Conservation (phyloP, 805 yeast species). For the Kregervanrija fluxuum region DNA sequence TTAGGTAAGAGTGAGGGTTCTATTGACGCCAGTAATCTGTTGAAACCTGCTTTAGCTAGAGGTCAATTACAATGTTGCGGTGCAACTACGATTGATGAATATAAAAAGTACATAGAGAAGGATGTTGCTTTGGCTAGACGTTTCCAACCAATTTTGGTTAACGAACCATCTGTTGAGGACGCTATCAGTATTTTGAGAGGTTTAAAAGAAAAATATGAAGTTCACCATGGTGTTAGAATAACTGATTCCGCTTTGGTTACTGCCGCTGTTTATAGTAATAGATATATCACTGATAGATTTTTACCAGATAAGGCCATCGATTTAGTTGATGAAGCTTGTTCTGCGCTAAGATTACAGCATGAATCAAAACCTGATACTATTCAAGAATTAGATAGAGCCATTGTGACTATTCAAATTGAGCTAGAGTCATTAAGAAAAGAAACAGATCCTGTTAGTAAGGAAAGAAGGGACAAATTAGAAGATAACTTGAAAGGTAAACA, state of each 20-base stretch:
- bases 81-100: constrained; percentile 94
- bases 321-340: constrained; percentile 94
- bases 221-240: constrained; percentile 95
- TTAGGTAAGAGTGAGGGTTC: constrained; percentile 92
- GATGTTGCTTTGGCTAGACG: constrained; percentile 95
- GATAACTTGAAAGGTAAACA: constrained; percentile 55
- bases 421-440: constrained; percentile 90
- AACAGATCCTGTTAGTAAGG: constrained; percentile 75
- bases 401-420: constrained; percentile 93
- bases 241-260: constrained; percentile 89
- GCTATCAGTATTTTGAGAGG: constrained; percentile 91
- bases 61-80: constrained; percentile 92
- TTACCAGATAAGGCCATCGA: constrained; percentile 97
- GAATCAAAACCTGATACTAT: constrained; percentile 96
- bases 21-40: constrained; percentile 88
- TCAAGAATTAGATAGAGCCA: constrained; percentile 76
- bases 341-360: constrained; percentile 88
- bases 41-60: constrained; percentile 91
- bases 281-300: constrained; percentile 87
- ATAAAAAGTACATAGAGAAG: constrained; percentile 86
- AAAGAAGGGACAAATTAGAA: constrained; percentile 69
- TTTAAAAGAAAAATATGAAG: constrained; percentile 88
- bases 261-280: constrained; percentile 82
- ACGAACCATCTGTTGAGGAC: constrained; percentile 87
- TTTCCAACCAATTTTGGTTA: constrained; percentile 79